These are phyloP conservation scores for Leucogyrophana mollusca DNA, from an alignment of 768 basidiomycete genomes.

Conservation along the genomic window DNA sequence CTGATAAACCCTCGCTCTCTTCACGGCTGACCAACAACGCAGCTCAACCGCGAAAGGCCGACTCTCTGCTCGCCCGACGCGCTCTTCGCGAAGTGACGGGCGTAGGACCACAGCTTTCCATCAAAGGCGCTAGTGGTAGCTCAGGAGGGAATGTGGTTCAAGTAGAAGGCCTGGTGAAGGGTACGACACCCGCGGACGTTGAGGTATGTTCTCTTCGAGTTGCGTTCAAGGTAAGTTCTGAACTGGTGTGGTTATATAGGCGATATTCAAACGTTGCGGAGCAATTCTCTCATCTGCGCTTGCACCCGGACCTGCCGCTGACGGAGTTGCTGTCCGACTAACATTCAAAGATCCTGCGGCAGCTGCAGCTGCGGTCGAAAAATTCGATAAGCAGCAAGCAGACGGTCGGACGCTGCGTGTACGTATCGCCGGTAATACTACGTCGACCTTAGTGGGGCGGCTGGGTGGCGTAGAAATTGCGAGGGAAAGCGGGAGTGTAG, in stretches of 20 bases:
- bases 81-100: constrained; percentile 63
- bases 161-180: constrained; percentile 68
- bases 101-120: constrained; percentile 41
- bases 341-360: constrained; percentile 65
- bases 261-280: constrained; percentile 83
- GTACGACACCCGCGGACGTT: constrained; percentile 83
- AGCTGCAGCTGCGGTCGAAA: constrained; percentile 66
- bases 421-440: constrained; percentile 55
- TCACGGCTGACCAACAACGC: constrained; percentile 50
- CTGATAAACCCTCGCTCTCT: constrained; percentile 54
- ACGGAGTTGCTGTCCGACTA: constrained; percentile 60
- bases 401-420: constrained; percentile 77
- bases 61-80: constrained; percentile 53
- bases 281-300: constrained; percentile 47
- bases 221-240: constrained; percentile 1
- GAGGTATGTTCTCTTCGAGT: constrained; percentile 27
- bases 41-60: constrained; percentile 48
- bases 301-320: constrained; percentile 11
- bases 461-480: constrained; percentile 54
- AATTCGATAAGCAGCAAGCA: constrained; percentile 79
- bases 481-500: constrained; percentile 35
- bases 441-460: constrained; percentile 55
- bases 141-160: constrained; percentile 67
- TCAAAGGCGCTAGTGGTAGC: constrained; percentile 64
- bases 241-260: constrained; percentile 28